Base-by-base conservation (phyloP, 2,329 filamentous ascomycete genomes). In the Sphaerostilbella broomeana region DNA sequence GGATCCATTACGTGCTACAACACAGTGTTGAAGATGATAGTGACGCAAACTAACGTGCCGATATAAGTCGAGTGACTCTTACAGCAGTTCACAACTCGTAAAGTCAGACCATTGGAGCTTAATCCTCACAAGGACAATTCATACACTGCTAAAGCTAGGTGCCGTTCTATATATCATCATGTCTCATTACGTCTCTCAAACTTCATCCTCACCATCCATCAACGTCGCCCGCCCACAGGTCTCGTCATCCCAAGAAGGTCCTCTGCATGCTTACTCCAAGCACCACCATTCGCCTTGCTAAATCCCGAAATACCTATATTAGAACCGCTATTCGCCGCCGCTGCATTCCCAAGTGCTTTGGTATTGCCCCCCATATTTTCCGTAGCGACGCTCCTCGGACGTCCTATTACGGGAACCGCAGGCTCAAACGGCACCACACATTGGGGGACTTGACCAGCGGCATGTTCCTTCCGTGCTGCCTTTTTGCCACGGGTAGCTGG, bases 241-340 rank as follows among this genome's bases (percentile, higher is more conserved):
- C 75, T 67, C 52, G 70, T 76, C 51, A 65, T 73, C 25, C 75
- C 77, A 46, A 86, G 73, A 32, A 86, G 53, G 55, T 86, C 81
- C 47, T 75, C 69, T 1, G 81, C 80, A 53, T 85, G 81, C 17
- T 69, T 72, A 49, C 79, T 84, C 81, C 81, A 86, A 0, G 81
- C 75, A 3, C 80, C 80, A 12, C 73, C 64, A 48, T 73, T 75
- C 3, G 67, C 69, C 50, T 64, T 70, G 2, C 60, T 60, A 41
- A 74, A 72, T 2, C 64, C 65, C 8, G 67, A 63, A 42, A 69
- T 53, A n/a, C 44, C 47, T 53, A n/a, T n/a, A n/a, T n/a, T n/a
- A n/a, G n/a, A n/a, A n/a, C n/a, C n/a, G n/a, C n/a, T n/a, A n/a
- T n/a, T n/a, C n/a, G n/a, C n/a, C n/a, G n/a, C n/a, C n/a, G 45